Evolutionary conservation across 768 basidiomycete species (phyloP).

Genomic region (Trametes cinnabarina): DNA sequence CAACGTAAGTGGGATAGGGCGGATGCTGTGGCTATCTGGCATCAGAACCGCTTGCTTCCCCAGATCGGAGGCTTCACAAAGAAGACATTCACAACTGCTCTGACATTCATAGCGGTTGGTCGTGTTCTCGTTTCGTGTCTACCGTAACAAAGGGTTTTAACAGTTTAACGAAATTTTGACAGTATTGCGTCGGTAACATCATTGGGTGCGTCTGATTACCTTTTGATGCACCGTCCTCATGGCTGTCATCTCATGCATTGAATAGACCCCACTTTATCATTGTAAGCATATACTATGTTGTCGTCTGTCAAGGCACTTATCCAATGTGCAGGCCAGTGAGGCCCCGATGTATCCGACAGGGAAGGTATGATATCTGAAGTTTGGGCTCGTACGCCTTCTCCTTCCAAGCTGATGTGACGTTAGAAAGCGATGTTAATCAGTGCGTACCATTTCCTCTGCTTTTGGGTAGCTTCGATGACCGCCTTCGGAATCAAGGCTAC

Average conservation of each 20-base stretch:
- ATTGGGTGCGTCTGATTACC: conserved; percentile 5
- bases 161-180: too few relatives aligned
- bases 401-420: neutral
- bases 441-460: too few relatives aligned
- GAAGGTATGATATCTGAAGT: conserved; percentile 2
- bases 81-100: conserved; percentile 29
- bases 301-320: neutral
- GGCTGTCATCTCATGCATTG: neutral
- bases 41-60: too few relatives aligned
- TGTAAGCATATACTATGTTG: neutral
- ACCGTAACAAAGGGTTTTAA: too few relatives aligned
- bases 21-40: too few relatives aligned
- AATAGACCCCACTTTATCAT: conserved; percentile 19
- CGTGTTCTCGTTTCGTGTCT: neutral
- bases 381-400: too few relatives aligned
- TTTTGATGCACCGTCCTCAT: too few relatives aligned
- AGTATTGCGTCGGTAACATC: conserved; percentile 22
- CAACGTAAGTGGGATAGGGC: conserved; percentile 5
- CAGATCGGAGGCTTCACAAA: conserved; percentile 33
- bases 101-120: conserved; percentile 29
- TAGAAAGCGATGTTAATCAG: conserved; percentile 22
- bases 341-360: conserved; percentile 19
- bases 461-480: too few relatives aligned
- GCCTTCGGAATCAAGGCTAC: conserved; percentile 11
- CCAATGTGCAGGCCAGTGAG: conserved; percentile 19